Evolutionary conservation across 495 filamentous ascomycete species (phyloP).

Genomic region (Podospora australis): DNA sequence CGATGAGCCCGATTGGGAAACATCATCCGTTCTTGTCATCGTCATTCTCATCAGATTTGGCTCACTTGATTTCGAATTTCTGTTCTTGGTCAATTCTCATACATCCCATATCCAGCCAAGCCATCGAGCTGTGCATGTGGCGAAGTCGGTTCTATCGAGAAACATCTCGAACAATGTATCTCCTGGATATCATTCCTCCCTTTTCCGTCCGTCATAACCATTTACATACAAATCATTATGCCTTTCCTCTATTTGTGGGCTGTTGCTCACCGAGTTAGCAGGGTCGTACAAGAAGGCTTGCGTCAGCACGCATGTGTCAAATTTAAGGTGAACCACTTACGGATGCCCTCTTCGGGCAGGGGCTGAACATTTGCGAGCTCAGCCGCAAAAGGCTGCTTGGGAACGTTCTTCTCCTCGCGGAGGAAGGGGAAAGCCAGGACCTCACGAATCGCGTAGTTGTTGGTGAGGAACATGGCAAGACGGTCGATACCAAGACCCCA

Average conservation of each 20-base stretch:
- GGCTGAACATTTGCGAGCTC: constrained; percentile 61
- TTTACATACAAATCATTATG: too few species aligned
- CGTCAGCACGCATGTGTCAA: background rate
- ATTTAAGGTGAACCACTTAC: constrained; percentile 39
- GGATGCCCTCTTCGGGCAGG: constrained; percentile 60
- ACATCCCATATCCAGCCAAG: too few species aligned
- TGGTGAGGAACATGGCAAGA: constrained; percentile 93
- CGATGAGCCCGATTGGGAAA: too few species aligned
- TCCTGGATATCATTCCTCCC: too few species aligned
- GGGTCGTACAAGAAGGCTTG: constrained; percentile 9
- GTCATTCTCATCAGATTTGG: too few species aligned
- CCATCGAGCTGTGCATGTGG: too few species aligned
- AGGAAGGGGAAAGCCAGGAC: constrained; percentile 81
- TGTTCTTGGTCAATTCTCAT: too few species aligned
- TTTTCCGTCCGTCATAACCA: too few species aligned
- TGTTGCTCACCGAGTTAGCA: constrained; percentile 25
- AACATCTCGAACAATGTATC: background rate
- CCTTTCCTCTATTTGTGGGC: background rate
- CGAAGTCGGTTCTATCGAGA: too few species aligned
- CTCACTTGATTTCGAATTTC: too few species aligned
- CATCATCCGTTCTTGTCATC: too few species aligned
- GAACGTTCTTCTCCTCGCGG: constrained; percentile 36
- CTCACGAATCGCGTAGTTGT: constrained; percentile 93
- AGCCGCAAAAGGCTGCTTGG: constrained; percentile 51
- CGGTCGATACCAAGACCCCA: constrained; percentile 98